These are phyloP conservation scores for Botrytis cinerea DNA, from an alignment of 2,329 filamentous ascomycete species.

Conservation along the genomic window DNA sequence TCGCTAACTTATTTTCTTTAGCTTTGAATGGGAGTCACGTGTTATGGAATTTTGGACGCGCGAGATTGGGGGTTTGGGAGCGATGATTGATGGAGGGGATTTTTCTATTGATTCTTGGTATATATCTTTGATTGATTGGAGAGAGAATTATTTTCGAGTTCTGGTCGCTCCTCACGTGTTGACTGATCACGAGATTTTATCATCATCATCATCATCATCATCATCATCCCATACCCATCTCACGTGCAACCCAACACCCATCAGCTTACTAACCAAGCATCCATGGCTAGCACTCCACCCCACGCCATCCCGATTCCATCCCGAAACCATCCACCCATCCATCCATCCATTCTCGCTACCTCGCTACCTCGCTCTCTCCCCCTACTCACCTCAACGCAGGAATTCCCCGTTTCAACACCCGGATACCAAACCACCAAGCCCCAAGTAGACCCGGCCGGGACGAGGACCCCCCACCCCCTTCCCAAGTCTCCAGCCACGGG, in stretches of 20 bases:
- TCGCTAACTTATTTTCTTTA: slow-evolving; percentile 25
- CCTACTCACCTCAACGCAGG: background rate
- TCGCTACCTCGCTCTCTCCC: background rate
- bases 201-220: background rate
- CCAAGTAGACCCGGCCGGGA: background rate
- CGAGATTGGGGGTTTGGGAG: too few species aligned
- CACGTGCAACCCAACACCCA: background rate
- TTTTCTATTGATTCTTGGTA: background rate
- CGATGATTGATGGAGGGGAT: rapidly evolving
- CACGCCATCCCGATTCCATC: too few species aligned
- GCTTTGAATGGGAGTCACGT: slow-evolving; percentile 7
- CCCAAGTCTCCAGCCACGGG: too few species aligned
- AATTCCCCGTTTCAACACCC: background rate
- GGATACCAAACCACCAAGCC: background rate
- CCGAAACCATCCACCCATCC: too few species aligned
- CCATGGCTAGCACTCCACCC: background rate
- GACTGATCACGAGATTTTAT: rapidly evolving
- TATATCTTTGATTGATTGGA: too few species aligned
- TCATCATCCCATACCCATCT: background rate
- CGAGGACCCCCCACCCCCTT: too few species aligned
- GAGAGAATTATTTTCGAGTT: background rate
- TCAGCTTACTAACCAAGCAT: background rate
- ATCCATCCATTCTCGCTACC: background rate
- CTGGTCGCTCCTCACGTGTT: background rate
- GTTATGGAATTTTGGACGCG: rapidly evolving